Conservation (phyloP, 106 monocot species). For the Acorus calamus region DNA sequence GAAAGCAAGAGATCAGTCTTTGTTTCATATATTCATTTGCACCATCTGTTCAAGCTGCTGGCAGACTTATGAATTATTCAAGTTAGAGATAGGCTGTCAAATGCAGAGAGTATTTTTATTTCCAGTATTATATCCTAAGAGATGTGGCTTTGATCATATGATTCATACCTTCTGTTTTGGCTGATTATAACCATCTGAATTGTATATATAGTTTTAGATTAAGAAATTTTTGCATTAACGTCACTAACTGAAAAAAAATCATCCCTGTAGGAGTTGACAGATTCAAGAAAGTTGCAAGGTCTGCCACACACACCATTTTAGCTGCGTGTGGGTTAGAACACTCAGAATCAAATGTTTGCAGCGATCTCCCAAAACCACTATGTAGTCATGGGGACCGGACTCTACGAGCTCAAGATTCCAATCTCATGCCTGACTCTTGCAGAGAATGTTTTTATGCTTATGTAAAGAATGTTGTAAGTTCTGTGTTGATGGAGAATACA, state of each 20-base stretch:
- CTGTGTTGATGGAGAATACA: conserved; percentile 18
- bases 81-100: no score
- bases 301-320: conserved; percentile 63
- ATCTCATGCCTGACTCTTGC: conserved; percentile 38
- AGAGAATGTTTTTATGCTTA: conserved; percentile 45
- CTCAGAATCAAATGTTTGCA: conserved; percentile 28
- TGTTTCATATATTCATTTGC: no score
- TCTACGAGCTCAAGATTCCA: conserved; percentile 9
- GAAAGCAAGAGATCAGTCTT: no score
- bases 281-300: conserved; percentile 65
- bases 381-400: conserved; percentile 31
- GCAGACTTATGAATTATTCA: no score
- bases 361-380: conserved; percentile 6
- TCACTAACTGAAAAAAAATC: not conserved
- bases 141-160: no score
- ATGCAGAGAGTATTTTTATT: no score
- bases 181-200: no score
- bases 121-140: no score
- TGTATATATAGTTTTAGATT: no score
- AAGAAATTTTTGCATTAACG: no score
- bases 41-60: no score
- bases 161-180: no score
- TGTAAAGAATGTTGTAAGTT: conserved; percentile 37
- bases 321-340: conserved; percentile 69
- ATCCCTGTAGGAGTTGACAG: conserved; percentile 29